Conservation (phyloP, 1,139 yeast genomes). For the Torulaspora globosa region DNA sequence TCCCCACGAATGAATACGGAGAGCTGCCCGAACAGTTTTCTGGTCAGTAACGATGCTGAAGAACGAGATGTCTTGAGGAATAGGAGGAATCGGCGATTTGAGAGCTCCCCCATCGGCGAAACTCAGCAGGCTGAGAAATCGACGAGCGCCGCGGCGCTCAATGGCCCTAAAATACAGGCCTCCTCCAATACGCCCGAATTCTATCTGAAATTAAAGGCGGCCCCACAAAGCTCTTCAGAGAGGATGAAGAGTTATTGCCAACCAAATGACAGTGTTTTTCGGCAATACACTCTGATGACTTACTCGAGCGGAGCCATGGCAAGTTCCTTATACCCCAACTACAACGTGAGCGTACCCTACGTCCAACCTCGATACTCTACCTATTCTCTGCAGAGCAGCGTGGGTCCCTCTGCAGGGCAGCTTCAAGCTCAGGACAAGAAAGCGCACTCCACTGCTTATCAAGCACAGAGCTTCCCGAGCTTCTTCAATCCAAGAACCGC, state of each 20-base stretch:
- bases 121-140: constrained; percentile 4
- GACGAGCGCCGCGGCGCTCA: constrained; percentile 3
- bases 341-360: constrained; percentile 14
- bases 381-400: constrained; percentile 9
- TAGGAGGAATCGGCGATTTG: constrained; percentile 11
- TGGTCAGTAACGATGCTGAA: constrained; percentile 4
- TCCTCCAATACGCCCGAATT: constrained; percentile 7
- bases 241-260: constrained; percentile 7
- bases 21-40: constrained; percentile 15
- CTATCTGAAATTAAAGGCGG: constrained; percentile 9
- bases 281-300: constrained; percentile 20
- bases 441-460: constrained; percentile 4
- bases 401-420: constrained; percentile 1
- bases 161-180: constrained; percentile 6
- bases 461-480: constrained; percentile 37
- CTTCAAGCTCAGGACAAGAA: constrained; percentile 1
- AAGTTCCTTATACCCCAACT: constrained; percentile 14
- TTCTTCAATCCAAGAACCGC: constrained; percentile 56
- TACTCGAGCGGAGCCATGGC: constrained; percentile 18
- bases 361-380: constrained; percentile 12
- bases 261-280: constrained; percentile 12
- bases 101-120: constrained; percentile 11
- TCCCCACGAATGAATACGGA: constrained; percentile 11
- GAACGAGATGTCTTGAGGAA: constrained; percentile 10
- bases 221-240: constrained; percentile 10